Evolutionary conservation across 2,329 filamentous ascomycete genomes (phyloP), one percentile per base, ranked within the genome.

Genomic region (Pyrenophora teres): DNA sequence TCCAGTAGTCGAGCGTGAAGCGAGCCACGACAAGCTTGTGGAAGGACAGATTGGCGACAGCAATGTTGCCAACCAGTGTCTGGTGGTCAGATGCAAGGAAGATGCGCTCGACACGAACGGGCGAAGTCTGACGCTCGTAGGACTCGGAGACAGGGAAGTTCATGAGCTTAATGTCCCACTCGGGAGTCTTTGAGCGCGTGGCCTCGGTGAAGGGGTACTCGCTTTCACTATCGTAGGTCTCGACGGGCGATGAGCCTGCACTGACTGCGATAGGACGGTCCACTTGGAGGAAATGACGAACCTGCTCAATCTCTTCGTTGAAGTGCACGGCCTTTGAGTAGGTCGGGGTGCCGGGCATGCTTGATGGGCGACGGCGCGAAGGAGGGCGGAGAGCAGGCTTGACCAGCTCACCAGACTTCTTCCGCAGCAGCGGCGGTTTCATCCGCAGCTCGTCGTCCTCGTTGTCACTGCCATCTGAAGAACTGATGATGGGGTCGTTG

Each of bases 321-420:
- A 99, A 99, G 75, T 99, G 94, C n/a, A 99, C 94, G 10, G 90
- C 92, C 75, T 99, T 99, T 62, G 88, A 89, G 71, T 93, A 97
- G 7, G 93, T 94, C 0, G 94, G 94, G 0, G 94, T 99, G 47
- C 94, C 94, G 7, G 94, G 94, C 90, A 97, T 96, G 77, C 93
- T 97, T 3, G 90, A 96, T 0, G 93, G 93, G 51, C 94, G 85
- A 59, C 90, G 83, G 59, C 84, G 83, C n/a, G 89, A 89, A 10
- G 90, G 81, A 33, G 88, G 86, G 43, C 94, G 87, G 44, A 99
- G 83, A 16, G 94, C 94, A 10, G 94, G 94, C 64, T 94, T 87
- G 51, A 99, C 94, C 31, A 99, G 82, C 76, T 99, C 94, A 30
- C 94, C 94, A 33, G 94, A 97, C 81, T 99, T 99, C 80, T 99